A percentile compares a stretch with the other conserved stretches of the same genome.
phyloP scores from a whole-genome alignment of 805 yeast species.

The Ogataea degrootiae region DNA sequence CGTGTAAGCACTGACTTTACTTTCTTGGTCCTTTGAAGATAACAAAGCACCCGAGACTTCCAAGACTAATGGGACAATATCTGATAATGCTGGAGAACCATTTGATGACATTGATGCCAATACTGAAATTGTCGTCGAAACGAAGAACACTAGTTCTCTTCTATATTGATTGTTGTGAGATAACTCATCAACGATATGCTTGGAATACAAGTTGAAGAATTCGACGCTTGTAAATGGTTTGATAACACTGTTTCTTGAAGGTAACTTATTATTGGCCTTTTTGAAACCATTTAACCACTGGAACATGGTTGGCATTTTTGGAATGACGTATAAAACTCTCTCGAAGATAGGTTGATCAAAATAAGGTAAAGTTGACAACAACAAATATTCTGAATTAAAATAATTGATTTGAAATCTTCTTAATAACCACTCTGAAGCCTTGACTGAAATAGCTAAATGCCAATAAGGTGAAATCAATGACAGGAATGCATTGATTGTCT shows the following conservation, averaged over 20 bases:
- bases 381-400: slow-evolving; percentile 67
- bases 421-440: slow-evolving; percentile 91
- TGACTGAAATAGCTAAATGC: slow-evolving; percentile 67
- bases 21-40: slow-evolving; percentile 45
- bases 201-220: slow-evolving; percentile 61
- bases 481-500: slow-evolving; percentile 70
- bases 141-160: slow-evolving; percentile 71
- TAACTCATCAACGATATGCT: slow-evolving; percentile 46
- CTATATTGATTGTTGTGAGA: slow-evolving; percentile 56
- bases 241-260: slow-evolving; percentile 64
- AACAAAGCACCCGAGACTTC: slow-evolving; percentile 56
- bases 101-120: slow-evolving; percentile 56
- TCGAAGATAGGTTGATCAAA: slow-evolving; percentile 69
- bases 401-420: slow-evolving; percentile 85
- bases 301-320: slow-evolving; percentile 72
- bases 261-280: slow-evolving; percentile 45
- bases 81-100: slow-evolving; percentile 37
- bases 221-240: slow-evolving; percentile 71
- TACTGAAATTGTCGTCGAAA: slow-evolving; percentile 64
- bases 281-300: slow-evolving; percentile 67
- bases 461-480: slow-evolving; percentile 72
- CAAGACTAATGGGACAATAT: slow-evolving; percentile 50
- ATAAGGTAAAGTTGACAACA: slow-evolving; percentile 77
- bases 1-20: slow-evolving; percentile 81
- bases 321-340: slow-evolving; percentile 68